Evolutionary conservation across 202 grass and related monocot species (phyloP), one percentile per base, ranked within the genome.

Genomic region (Bolboschoenoplectus hybrid): DNA sequence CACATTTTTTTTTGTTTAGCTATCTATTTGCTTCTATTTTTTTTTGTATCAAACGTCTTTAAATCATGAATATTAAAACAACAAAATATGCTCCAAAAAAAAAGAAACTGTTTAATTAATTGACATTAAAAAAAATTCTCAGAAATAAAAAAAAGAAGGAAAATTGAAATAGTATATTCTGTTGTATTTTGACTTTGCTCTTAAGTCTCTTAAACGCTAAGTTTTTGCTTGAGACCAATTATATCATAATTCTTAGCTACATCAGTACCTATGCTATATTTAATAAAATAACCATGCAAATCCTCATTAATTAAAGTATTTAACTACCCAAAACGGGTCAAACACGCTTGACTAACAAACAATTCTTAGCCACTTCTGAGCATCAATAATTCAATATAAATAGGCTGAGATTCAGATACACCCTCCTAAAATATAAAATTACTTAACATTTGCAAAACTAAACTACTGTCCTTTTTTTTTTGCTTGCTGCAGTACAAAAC

Each of bases 341-440:
- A 74, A 80, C 75, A 80, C 75, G 75, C 53, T 80, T 1, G 3
- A 19, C 35, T 41, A 58, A 38, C 51, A 26, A 56, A 4, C 4
- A 32, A 39, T 79, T 19, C n/a, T 49, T 58, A 35, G 51, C 50
- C 14, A 2, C 74, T 78, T 56, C 6, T 17, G 43, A 2, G 50
- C 44, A 50, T 74, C 39, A 26, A 19, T 13, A 63, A 19, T 17
- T 1, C 26, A 13, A 32, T 32, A 40, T 43, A 13, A 39, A 60
- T 58, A 60, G 2, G 53, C 14, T 7, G 12, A 80, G 43, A 43
- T 58, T 60, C 35, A 19, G 53, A 7, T 40, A 41, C 17, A 53
- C 75, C 68, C 13, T 60, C 11, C 53, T 20, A 80, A 61, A 80
- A 80, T 60, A 19, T 3, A 40, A n/a, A 78, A n/a, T 77, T 78